Evolutionary conservation across 129 eudicot genomes (phyloP), one percentile per base, ranked within the genome.

Genomic region (Saposhnikovia divaricata): DNA sequence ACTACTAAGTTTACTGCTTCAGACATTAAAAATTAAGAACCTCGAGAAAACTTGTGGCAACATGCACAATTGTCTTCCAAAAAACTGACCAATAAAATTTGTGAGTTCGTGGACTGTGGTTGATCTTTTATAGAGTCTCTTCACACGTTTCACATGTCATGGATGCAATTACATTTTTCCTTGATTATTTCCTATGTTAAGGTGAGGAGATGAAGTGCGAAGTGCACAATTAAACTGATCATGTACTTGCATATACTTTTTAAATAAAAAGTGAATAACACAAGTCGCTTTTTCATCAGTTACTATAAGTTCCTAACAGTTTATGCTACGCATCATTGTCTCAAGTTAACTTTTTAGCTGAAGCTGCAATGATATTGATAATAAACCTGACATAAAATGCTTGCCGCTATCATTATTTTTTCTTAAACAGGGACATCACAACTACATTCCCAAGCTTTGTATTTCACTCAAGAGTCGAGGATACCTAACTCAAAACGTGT

Each of bases 371-470:
- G 18, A 68, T 68, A 34, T 31, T 68, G 18, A 68, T 68, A 34
- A 68, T 68, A 3, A 5, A 14, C 42, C 42, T 6, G 19, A 68
- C 7, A 25, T 19, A n/a, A 61, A 31, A 31, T 28, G 73, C 42
- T 68, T 3, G 16, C 19, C 34, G 40, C 28, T n/a, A 25, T 14
- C 9, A 27, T 13, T 48, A 23, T 42, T 50, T 27, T 47, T 21
- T 39, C 19, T 66, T 80, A 28, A 69, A 61, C 87, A 89, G 97
- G 97, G 98, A 91, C 77, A 89, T 91, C 73, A 91, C 92, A 23
- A 93, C 96, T 28, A 93, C 96, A 76, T 93, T 93, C 82, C 96
- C 92, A 12, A 93, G 93, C 89, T 93, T 93, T 79, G 98, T 93
- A 23, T 93, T 90, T 80, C 91, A 93, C 84, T 93, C 98, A 2